Evolutionary conservation across 2,329 filamentous ascomycete genomes (phyloP), one percentile per base, ranked within the genome.

Genomic region (Ploettnerulaceae sp.): DNA sequence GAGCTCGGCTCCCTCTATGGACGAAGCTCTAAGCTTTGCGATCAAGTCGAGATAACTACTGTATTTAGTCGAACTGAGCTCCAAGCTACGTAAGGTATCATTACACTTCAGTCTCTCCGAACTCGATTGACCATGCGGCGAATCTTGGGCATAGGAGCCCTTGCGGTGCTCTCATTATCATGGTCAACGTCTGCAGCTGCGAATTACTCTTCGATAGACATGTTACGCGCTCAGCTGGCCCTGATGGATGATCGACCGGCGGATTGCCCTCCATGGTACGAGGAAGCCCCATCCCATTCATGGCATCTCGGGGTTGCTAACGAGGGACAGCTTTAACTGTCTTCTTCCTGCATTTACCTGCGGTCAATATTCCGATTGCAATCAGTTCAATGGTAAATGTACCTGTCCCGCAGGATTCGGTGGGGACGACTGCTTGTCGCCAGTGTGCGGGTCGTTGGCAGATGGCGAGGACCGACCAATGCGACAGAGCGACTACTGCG

Each of bases 281-380:
- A 65, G n/a, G n/a, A n/a, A 64, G 11, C 67, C 54, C 21, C 21
- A 29, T 26, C 29, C 28, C 24, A 35, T 41, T 14, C 34, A 12
- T 35, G n/a, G 39, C 33, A 18, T 26, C 26, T 26, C 31, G 34
- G 11, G 48, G 29, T 14, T 21, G 39, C 52, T 61, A 40, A 61
- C 40, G 21, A 28, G 2, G 35, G 7, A 28, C 55, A 91, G 93
- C 73, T 98, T 98, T 76, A 97, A 98, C 77, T 98, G 93, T 71
- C 86, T 96, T 48, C 79, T 98, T 12, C 90, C 93, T 21, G 88
- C 87, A 53, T 94, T 95, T 66, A 82, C 81, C 53, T 98, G 93
- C 67, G 82, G 87, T 53, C 93, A 98, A 69, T 98, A 86, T 65
- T 86, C 89, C 26, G 76, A 81, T 25, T 98, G 93, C 67, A 94